A percentile compares a stretch with the other conserved stretches of the same genome.
Conservation (phyloP, 441 rosid species). For the Aquilaria agallochum region DNA sequence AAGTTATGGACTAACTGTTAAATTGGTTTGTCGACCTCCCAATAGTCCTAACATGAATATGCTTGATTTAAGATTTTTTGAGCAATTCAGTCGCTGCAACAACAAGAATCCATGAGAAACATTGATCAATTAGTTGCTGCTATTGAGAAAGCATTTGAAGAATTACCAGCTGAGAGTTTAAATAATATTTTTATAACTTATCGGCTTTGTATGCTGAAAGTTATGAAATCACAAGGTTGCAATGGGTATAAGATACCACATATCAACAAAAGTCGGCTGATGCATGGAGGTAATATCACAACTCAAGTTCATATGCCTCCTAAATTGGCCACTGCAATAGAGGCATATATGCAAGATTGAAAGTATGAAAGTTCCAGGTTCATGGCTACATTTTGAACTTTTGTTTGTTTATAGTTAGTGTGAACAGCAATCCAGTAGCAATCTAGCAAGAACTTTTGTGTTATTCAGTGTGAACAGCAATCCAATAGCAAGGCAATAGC, state of each 20-base stretch:
- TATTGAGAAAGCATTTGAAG: background rate
- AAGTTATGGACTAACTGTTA: background rate
- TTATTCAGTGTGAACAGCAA: too few species aligned
- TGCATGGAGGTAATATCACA: too few species aligned
- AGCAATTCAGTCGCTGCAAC: background rate
- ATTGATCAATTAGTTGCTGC: background rate
- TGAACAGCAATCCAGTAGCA: too few species aligned
- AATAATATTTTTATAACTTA: background rate
- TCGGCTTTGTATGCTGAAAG: background rate
- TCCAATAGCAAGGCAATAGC: too few species aligned
- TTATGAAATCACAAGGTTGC: background rate
- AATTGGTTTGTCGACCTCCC: background rate
- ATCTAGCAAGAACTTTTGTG: too few species aligned
- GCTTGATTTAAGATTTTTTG: conserved; percentile 6
- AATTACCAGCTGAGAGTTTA: background rate
- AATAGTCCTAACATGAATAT: background rate
- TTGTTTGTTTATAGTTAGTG: too few species aligned
- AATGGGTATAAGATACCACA: background rate
- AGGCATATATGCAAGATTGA: too few species aligned
- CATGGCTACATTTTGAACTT: too few species aligned
- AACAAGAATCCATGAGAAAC: background rate
- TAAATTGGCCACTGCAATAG: too few species aligned
- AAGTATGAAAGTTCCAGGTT: too few species aligned
- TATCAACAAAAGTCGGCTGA: background rate
- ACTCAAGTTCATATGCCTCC: too few species aligned